Percentiles rank a stretch among this genome's conserved stretches.
Conservation (phyloP, 1,139 yeast species). For the Lodderomyces metapsilosis region DNA sequence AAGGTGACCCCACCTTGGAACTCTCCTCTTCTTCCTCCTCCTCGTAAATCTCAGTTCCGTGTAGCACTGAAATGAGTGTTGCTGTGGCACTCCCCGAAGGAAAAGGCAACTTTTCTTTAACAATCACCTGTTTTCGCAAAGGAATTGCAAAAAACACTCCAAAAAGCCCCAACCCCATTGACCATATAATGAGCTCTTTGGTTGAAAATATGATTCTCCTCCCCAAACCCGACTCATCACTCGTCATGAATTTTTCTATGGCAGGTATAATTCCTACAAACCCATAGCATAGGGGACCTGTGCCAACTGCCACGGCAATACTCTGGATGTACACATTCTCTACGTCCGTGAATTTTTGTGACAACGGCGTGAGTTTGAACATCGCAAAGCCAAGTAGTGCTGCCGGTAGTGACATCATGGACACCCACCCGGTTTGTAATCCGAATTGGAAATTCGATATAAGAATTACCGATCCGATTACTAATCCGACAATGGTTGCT, state of each 20-base stretch:
- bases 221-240: constrained; percentile 71
- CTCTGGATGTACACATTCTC: constrained; percentile 92
- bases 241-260: constrained; percentile 78
- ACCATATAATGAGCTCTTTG: constrained; percentile 71
- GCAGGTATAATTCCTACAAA: constrained; percentile 97
- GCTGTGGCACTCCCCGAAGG: constrained; percentile 98
- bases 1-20: not conserved
- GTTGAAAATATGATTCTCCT: constrained; percentile 37
- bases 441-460: constrained; percentile 95
- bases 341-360: constrained; percentile 69
- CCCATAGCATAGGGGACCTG: constrained; percentile 95
- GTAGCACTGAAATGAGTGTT: constrained; percentile 82
- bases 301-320: constrained; percentile 94
- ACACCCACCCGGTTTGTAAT: constrained; percentile 97
- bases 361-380: constrained; percentile 57
- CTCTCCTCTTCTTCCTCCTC: constrained; percentile 7
- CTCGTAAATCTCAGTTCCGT: constrained; percentile 56
- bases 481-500: constrained; percentile 69
- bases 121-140: constrained; percentile 77
- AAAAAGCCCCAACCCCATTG: constrained; percentile 81
- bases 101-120: constrained; percentile 80
- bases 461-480: constrained; percentile 77
- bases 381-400: constrained; percentile 84
- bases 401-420: constrained; percentile 98
- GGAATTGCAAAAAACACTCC: constrained; percentile 96